phyloP scores from a whole-genome alignment of 2,329 filamentous ascomycete species.

The Hymenotorrendiella dingleyae region DNA sequence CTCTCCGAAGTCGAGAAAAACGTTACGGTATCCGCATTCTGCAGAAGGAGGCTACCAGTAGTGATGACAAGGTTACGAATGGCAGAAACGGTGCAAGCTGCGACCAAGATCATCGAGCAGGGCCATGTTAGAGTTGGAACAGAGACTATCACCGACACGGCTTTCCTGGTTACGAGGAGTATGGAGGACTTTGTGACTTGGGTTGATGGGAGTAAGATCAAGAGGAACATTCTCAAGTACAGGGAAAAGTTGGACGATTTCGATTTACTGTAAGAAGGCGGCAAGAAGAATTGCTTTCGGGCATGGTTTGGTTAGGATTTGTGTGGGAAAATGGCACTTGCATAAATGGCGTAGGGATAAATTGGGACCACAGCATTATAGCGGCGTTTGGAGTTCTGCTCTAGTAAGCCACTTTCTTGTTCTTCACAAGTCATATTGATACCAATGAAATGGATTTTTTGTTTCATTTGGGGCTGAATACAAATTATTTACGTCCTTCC shows the following conservation, averaged over 20 bases:
- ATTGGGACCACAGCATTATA: no score
- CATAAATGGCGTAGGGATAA: no score
- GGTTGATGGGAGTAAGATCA: slow-evolving; percentile 95
- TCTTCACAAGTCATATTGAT: no score
- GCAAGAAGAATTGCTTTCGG: no score
- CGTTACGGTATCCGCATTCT: slow-evolving; percentile 85
- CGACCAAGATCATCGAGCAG: slow-evolving; percentile 84
- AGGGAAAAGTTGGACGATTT: slow-evolving; percentile 94
- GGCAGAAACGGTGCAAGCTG: slow-evolving; percentile 83
- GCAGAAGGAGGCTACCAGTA: slow-evolving; percentile 74
- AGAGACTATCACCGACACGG: slow-evolving; percentile 83
- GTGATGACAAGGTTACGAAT: slow-evolving; percentile 88
- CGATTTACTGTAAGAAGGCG: slow-evolving; percentile 72
- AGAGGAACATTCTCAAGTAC: slow-evolving; percentile 92
- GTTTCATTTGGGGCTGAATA: no score
- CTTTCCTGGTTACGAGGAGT: slow-evolving; percentile 79
- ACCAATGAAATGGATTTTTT: no score
- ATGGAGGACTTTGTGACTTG: slow-evolving; percentile 97
- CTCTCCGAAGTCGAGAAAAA: slow-evolving; percentile 81
- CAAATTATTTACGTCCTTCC: no score
- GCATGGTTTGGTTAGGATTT: no score
- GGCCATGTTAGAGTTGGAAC: slow-evolving; percentile 89
- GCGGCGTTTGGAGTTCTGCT: no score
- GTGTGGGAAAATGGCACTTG: no score
- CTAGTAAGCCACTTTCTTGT: no score